Evolutionary conservation across 2,329 filamentous ascomycete species (phyloP).

Genomic region (Cordyceps militaris): DNA sequence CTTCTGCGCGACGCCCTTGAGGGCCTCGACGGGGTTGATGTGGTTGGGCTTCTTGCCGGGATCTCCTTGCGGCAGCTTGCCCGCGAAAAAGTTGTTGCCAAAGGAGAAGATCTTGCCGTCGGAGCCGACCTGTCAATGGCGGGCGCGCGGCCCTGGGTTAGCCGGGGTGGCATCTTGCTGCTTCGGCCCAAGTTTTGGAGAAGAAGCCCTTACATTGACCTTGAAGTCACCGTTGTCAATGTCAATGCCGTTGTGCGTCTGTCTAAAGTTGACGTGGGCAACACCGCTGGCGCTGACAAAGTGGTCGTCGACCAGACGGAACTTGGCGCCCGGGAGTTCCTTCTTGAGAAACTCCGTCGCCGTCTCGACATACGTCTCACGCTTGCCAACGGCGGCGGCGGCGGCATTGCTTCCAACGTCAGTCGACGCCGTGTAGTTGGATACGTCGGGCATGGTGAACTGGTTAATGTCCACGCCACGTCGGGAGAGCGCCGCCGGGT

Average conservation of each 20-base stretch:
- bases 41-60: slow-evolving; percentile 34
- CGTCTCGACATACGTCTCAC: too few relatives aligned
- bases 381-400: too few relatives aligned
- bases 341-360: slow-evolving; percentile 26
- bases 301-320: slow-evolving; percentile 45
- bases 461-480: too few relatives aligned
- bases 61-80: slow-evolving; percentile 32
- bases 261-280: slow-evolving; percentile 52
- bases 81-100: slow-evolving; percentile 42
- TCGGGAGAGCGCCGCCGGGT: too few relatives aligned
- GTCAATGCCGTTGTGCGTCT: slow-evolving; percentile 50
- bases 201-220: slow-evolving; percentile 47
- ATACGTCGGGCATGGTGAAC: too few relatives aligned
- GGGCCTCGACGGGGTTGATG: slow-evolving; percentile 33
- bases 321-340: slow-evolving; percentile 30
- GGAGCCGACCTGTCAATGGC: too few relatives aligned
- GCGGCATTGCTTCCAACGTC: too few relatives aligned
- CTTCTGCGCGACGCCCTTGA: slow-evolving; percentile 32
- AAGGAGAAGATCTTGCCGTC: slow-evolving; percentile 52
- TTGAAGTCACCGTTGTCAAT: slow-evolving; percentile 56
- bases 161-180: too few relatives aligned
- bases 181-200: too few relatives aligned
- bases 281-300: slow-evolving; percentile 50
- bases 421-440: too few relatives aligned
- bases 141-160: too few relatives aligned